Base-by-base conservation (phyloP, 2,329 filamentous ascomycete species). In the Pseudofabraea citricarpa region DNA sequence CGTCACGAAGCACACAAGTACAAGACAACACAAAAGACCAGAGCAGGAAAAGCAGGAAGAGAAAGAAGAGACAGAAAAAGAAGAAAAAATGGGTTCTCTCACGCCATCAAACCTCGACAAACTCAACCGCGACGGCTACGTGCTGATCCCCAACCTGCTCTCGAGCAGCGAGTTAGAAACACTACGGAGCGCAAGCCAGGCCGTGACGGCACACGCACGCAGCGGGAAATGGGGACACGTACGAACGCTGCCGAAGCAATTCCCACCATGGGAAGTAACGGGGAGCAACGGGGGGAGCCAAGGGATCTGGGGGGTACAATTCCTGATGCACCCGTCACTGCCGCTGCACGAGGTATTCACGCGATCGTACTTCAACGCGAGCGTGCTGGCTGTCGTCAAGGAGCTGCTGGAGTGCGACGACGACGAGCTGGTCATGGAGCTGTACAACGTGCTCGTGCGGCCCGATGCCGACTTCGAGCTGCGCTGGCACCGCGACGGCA, bases 271-370 rank as follows among this genome's bases (percentile, higher is more conserved):
- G 89, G 71, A 71, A n/a, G 70, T 57, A n/a, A 37, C 38, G 7
- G 56, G 55, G 12, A 38, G 45, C 7, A 58, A 72, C 39, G 68
- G 73, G 1, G 68, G 71, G 0, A 65, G 68, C 1, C 62, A 73
- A 40, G 87, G 87, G 16, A 94, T 95, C 64, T 95, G 89, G 90
- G 89, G 88, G 50, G 84, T 94, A 3, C 89, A 95, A 70, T 86
- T 90, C 64, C 74, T 95, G 5, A 72, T 95, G 56, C 83, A 90
- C 63, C 88, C 88, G 0, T 69, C 73, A 2, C 77, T 91, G 53
- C 75, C 80, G 0, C 74, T 77, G 42, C 72, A 77, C 5, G 63
- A 71, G 3, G 61, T 72, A 3, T 94, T 90, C 64, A 75, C 81
- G 5, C 62, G 70, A 40, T 71, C 77, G 44, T 95, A 95, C 67